Percentiles rank a stretch among this genome's conserved stretches.
Evolutionary conservation across 2,329 filamentous ascomycete genomes (phyloP).

Genomic region (Microdochium nivale): DNA sequence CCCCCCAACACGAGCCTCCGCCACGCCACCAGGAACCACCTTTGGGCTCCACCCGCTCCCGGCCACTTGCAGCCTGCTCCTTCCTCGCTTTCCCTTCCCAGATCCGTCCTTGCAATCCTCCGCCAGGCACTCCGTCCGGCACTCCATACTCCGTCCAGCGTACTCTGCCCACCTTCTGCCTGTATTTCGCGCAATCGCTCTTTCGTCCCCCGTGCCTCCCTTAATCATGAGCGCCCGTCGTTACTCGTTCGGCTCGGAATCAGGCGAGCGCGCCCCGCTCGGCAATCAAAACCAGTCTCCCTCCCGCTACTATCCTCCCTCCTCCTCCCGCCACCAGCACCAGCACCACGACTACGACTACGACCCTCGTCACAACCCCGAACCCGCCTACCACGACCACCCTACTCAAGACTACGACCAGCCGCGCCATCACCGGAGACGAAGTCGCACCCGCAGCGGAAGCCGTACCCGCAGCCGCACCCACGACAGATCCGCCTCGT

Average conservation of each 20-base stretch:
- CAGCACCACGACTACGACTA: slow-evolving; percentile 1
- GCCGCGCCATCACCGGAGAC: slow-evolving; percentile 23
- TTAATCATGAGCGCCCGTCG: slow-evolving; percentile 14
- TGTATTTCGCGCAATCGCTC: background rate
- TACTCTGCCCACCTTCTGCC: background rate
- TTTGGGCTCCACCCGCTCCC: too few species aligned
- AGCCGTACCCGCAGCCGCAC: slow-evolving; percentile 20
- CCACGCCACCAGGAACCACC: too few species aligned
- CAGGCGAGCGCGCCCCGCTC: slow-evolving; percentile 18
- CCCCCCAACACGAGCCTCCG: too few species aligned
- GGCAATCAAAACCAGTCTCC: slow-evolving; percentile 11
- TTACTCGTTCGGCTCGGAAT: slow-evolving; percentile 19
- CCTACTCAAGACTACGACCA: slow-evolving; percentile 21
- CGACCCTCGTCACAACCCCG: slow-evolving; percentile 1
- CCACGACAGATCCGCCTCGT: slow-evolving; percentile 6
- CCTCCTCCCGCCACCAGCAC: slow-evolving; percentile 2
- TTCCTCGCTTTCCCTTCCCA: background rate
- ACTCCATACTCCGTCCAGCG: too few species aligned
- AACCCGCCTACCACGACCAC: slow-evolving; percentile 12
- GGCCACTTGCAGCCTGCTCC: too few species aligned
- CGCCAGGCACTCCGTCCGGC: background rate
- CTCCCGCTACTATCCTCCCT: slow-evolving; percentile 4
- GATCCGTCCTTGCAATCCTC: background rate
- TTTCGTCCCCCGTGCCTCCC: background rate
- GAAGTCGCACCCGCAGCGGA: slow-evolving; percentile 19